These are phyloP conservation scores for Monosporozyma servazzii DNA, from an alignment of 805 yeast species.

Conservation along the genomic window DNA sequence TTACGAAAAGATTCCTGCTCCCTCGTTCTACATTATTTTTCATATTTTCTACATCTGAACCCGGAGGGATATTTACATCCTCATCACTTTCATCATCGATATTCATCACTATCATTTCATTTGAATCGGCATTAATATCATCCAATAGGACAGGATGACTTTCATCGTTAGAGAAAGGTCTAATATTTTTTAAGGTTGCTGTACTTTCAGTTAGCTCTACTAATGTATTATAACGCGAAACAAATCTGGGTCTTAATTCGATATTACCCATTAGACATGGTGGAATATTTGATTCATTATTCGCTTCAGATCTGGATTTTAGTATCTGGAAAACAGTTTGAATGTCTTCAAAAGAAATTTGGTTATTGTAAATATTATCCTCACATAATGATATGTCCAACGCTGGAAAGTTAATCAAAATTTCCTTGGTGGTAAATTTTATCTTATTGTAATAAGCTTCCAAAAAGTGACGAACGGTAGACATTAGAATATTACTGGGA, in stretches of 20 bases:
- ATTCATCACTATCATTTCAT: constrained; percentile 19
- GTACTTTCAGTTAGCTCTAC: constrained; percentile 28
- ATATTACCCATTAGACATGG: constrained; percentile 13
- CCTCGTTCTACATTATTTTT: not conserved
- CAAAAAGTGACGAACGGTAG: constrained; percentile 18
- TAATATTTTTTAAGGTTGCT: constrained; percentile 24
- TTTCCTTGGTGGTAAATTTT: constrained; percentile 22
- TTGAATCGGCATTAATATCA: constrained; percentile 10
- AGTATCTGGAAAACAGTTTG: constrained; percentile 25
- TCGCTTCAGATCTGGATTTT: constrained; percentile 17
- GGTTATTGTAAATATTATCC: constrained; percentile 28
- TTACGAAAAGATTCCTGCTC: not conserved
- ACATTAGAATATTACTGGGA: constrained; percentile 17
- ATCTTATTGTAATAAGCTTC: constrained; percentile 18
- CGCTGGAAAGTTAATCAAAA: constrained; percentile 20
- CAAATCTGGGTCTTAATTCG: constrained; percentile 23
- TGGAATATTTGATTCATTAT: constrained; percentile 18
- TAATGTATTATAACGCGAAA: constrained; percentile 27
- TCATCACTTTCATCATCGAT: constrained; percentile 15
- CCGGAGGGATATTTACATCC: constrained; percentile 13
- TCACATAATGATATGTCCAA: constrained; percentile 27
- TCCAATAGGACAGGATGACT: constrained; percentile 27
- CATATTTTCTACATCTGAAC: not conserved
- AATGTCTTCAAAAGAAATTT: constrained; percentile 25
- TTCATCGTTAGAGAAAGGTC: constrained; percentile 27